phyloP scores from a whole-genome alignment of 1,284 basidiomycete genomes.

The Pascua guehoae region DNA sequence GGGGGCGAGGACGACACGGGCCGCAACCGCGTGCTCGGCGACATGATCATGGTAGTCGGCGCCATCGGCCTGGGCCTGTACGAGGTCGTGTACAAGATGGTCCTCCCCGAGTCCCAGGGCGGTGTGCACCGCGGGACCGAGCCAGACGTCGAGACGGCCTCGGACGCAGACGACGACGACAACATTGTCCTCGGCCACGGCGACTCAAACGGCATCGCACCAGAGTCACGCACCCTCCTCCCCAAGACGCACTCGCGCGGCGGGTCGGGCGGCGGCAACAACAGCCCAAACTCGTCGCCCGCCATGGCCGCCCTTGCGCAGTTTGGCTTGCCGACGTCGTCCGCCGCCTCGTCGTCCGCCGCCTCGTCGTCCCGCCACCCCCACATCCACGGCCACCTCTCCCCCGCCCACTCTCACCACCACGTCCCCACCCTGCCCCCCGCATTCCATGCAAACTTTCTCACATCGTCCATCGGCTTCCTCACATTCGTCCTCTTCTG shows the following conservation, averaged over 20 bases:
- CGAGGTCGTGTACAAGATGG: slow-evolving; percentile 50
- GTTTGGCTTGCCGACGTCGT: too few species aligned
- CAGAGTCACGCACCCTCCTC: not conserved
- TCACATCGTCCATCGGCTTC: slow-evolving; percentile 46
- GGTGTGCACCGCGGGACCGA: slow-evolving; percentile 14
- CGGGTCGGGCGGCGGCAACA: too few species aligned
- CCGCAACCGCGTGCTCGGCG: slow-evolving; percentile 36
- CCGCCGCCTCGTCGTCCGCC: not conserved
- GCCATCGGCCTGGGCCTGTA: slow-evolving; percentile 47
- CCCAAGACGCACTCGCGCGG: not conserved
- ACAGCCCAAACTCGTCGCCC: too few species aligned
- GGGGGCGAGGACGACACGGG: slow-evolving; percentile 8
- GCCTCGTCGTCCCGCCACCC: not conserved
- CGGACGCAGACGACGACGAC: slow-evolving; percentile 11
- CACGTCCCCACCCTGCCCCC: slow-evolving; percentile 30
- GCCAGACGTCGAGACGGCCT: not conserved
- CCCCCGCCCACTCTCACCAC: not conserved
- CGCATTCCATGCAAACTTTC: slow-evolving; percentile 47
- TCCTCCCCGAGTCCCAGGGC: slow-evolving; percentile 43
- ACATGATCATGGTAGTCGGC: slow-evolving; percentile 47
- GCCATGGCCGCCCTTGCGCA: too few species aligned
- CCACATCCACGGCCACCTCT: not conserved
- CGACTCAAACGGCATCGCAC: not conserved
- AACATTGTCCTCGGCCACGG: slow-evolving; percentile 7
- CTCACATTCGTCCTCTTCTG: slow-evolving; percentile 43